phyloP scores from a whole-genome alignment of 345 rosid genomes.

The Salix exigua region DNA sequence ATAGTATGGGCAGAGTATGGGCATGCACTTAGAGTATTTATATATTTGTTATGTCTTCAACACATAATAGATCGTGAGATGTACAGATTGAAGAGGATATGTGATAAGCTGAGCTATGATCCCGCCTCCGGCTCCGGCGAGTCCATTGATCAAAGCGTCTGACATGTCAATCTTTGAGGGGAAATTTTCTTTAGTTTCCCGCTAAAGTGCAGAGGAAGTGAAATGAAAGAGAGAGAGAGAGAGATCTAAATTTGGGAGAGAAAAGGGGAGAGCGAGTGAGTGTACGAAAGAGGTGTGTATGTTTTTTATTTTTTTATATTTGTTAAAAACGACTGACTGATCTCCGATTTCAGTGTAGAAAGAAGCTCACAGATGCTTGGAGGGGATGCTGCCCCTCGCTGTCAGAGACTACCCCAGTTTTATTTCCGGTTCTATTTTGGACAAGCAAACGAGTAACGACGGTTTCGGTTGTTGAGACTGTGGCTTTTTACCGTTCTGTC shows the following conservation, averaged over 20 bases:
- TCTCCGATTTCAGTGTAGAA: background rate
- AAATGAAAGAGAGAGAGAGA: background rate
- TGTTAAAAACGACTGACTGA: background rate
- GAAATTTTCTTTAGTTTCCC: background rate
- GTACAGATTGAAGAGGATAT: conserved; percentile 89
- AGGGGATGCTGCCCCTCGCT: background rate
- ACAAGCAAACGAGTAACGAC: background rate
- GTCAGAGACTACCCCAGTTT: background rate
- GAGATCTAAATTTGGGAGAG: background rate
- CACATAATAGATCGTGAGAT: background rate
- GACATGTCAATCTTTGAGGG: conserved; percentile 45
- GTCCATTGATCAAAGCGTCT: conserved; percentile 90
- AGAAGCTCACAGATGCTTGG: background rate
- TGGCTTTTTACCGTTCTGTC: background rate
- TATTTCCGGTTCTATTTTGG: conserved; percentile 19
- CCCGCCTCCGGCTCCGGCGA: conserved; percentile 97
- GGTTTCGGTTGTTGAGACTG: background rate
- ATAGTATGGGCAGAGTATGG: too few species aligned
- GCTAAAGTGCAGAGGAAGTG: background rate
- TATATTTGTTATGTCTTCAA: too few species aligned
- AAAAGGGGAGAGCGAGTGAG: background rate
- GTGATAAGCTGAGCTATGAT: conserved; percentile 94
- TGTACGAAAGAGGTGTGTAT: background rate
- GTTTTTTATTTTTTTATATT: too few species aligned
- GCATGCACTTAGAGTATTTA: too few species aligned